Evolutionary conservation across 352 stramenopile species (phyloP).

Genomic region (Globisporangium takayamanum): DNA sequence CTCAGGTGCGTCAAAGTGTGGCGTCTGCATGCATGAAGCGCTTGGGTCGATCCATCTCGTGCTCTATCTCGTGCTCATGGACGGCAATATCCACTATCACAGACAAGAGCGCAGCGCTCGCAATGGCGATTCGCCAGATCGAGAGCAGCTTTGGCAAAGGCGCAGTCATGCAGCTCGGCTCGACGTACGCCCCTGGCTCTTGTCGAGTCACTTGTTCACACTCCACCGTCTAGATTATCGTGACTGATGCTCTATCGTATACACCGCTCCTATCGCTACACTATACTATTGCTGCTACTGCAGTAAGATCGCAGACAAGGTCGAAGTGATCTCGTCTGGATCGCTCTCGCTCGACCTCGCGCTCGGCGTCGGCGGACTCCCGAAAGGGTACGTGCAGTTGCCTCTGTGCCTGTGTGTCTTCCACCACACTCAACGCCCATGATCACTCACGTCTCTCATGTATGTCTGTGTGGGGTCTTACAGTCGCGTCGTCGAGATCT

Average conservation of each 20-base stretch:
- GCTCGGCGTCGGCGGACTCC: constrained; percentile 91
- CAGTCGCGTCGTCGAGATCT: constrained; percentile 97
- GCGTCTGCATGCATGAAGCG: background rate
- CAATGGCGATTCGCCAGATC: constrained; percentile 94
- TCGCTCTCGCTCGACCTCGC: constrained; percentile 92
- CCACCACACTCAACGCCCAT: background rate
- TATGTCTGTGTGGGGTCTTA: constrained; percentile 5
- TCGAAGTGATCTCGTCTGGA: constrained; percentile 93
- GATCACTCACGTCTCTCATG: background rate
- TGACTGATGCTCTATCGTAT: background rate
- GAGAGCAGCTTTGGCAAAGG: constrained; percentile 95
- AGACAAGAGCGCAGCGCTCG: constrained; percentile 85
- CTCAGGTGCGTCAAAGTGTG: constrained; percentile 1
- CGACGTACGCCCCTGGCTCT: constrained; percentile 37
- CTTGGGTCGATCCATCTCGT: too few relatives aligned
- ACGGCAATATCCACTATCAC: background rate
- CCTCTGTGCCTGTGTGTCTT: background rate
- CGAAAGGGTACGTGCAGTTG: constrained; percentile 65
- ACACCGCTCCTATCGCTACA: background rate
- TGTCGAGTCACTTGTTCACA: background rate
- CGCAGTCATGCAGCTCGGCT: constrained; percentile 95
- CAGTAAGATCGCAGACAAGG: constrained; percentile 78
- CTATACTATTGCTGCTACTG: too few relatives aligned
- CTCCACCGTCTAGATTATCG: background rate
- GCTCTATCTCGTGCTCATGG: background rate